Evolutionary conservation across 2,329 filamentous ascomycete species (phyloP).

Genomic region (Fusarium clavum): DNA sequence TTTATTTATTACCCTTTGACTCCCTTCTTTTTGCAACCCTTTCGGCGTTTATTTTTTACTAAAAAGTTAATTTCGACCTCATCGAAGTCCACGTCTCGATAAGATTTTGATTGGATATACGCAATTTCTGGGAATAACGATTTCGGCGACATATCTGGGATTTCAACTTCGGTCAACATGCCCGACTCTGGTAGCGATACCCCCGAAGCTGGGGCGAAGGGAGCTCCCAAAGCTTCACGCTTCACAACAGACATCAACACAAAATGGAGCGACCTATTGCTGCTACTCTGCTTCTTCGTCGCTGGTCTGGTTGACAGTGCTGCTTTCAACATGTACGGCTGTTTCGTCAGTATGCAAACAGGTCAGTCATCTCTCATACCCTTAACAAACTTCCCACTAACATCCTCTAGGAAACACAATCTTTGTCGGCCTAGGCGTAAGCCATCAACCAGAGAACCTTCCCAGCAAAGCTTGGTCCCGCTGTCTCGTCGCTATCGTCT

Average conservation of each 20-base stretch:
- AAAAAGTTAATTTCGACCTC: neutral
- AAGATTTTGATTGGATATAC: neutral
- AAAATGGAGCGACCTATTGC: conserved; percentile 42
- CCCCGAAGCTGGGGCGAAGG: conserved; percentile 32
- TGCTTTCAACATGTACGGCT: conserved; percentile 47
- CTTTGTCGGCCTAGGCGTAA: conserved; percentile 44
- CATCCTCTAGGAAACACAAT: conserved; percentile 43
- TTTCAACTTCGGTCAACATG: conserved; percentile 10
- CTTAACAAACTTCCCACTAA: neutral
- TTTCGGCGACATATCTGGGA: neutral
- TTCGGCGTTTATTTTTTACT: neutral
- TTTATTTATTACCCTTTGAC: conserved; percentile 9
- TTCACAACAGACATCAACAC: conserved; percentile 38
- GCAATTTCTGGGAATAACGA: neutral
- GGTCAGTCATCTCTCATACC: conserved; percentile 26
- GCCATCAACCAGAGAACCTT: conserved; percentile 44
- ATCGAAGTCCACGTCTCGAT: neutral
- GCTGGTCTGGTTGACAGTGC: conserved; percentile 46
- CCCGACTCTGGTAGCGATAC: conserved; percentile 34
- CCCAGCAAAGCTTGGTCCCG: conserved; percentile 45
- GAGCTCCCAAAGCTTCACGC: conserved; percentile 4
- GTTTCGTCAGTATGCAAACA: conserved; percentile 48
- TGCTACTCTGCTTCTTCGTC: conserved; percentile 44
- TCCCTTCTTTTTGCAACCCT: neutral
- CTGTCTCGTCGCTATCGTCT: conserved; percentile 45